Evolutionary conservation across 1,284 basidiomycete species (phyloP).

Genomic region (Erythrobasidium hasegawianum): DNA sequence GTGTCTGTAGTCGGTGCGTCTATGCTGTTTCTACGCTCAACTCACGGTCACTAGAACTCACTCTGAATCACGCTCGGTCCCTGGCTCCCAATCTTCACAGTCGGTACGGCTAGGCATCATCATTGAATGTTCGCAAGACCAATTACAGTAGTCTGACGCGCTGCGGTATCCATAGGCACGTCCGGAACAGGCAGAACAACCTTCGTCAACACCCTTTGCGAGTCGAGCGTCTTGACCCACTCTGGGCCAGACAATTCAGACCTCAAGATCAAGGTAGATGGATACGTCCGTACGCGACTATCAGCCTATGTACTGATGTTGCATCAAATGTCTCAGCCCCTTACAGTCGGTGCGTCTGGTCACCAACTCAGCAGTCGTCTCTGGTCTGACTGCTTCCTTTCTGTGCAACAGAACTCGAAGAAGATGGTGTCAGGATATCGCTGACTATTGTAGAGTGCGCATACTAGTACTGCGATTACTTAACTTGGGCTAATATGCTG

Average conservation of each 20-base stretch:
- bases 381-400: background rate
- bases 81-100: background rate
- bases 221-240: conserved; percentile 48
- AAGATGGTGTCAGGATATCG: conserved; percentile 96
- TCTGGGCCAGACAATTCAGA: conserved; percentile 8
- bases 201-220: conserved; percentile 96
- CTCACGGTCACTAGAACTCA: background rate
- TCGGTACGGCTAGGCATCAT: background rate
- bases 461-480: background rate
- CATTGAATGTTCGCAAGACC: background rate
- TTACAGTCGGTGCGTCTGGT: conserved; percentile 3
- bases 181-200: conserved; percentile 95
- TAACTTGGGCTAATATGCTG: background rate
- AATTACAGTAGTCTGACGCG: conserved; percentile 53
- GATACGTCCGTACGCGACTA: too few species aligned
- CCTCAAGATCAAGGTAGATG: conserved; percentile 29
- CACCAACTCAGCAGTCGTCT: background rate
- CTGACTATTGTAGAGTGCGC: conserved; percentile 83
- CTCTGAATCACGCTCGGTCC: conserved; percentile 2
- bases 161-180: conserved; percentile 60
- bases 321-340: conserved; percentile 5
- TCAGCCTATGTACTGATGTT: too few species aligned
- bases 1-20: conserved; percentile 2
- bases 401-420: conserved; percentile 94
- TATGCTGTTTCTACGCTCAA: too few species aligned